Base-by-base conservation (phyloP, 192 early-diverging fungal genomes). In the Coemansia aciculifera region DNA sequence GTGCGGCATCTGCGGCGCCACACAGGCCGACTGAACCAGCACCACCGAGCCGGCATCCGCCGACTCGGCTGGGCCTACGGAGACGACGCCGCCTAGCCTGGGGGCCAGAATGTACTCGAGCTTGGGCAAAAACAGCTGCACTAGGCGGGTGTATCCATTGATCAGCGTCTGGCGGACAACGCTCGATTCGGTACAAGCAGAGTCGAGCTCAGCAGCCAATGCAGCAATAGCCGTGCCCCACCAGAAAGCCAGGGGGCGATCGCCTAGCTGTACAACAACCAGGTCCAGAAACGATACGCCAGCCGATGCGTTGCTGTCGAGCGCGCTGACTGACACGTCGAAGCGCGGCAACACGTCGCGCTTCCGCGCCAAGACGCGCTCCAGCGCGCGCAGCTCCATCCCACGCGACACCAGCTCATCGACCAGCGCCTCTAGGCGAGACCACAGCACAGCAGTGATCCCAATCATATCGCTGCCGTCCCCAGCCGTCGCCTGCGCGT, bases 381-480 rank as follows among this genome's bases (percentile, higher is more conserved):
- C 81, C 21, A 83, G 66, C 29, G 57, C 60, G 8, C 73, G 72
- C 43, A 83, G 31, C 59, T 69, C 72, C 40, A 69, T 56, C 7
- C 64, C 81, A 5, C 67, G 56, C 3, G 29, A 51, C 19, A 63
- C 48, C 49, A 83, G 52, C 40, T 34, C 69, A 15, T 75, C 76
- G 10, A 44, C 63, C 8, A 72, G 46, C 6, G 37, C 40, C 23
- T 71, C 72, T 2, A 83, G 19, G n/a, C 69, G 63, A 6, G 36
- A 13, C 68, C 75, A 77, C 66, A 77, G 12, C 13, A 73, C 67
- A 6, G 40, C 46, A 24, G 63, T 68, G 29, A 74, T 57, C 37
- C 76, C 71, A 10, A 62, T 61, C 75, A 72, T 72, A 19, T 72
- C 75, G 43, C 75, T 67, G 13, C 75, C 75, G 27, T 72, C 75